Base-by-base conservation (phyloP, 495 filamentous ascomycete genomes). In the Aspergillus saccharolyticus region DNA sequence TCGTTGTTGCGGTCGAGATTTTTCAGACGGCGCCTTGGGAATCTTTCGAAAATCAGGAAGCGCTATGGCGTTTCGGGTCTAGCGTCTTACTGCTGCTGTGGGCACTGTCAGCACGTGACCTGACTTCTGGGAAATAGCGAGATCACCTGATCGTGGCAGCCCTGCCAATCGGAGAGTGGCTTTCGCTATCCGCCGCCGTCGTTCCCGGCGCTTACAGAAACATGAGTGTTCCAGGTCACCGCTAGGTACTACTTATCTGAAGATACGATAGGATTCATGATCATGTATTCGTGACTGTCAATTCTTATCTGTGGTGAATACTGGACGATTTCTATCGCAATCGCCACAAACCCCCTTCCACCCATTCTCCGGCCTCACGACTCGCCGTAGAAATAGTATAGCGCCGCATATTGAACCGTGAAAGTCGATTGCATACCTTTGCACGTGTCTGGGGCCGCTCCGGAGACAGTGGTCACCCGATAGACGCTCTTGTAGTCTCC, bases 391-490 rank as follows among this genome's bases (percentile, higher is more conserved):
- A 82, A 73, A 60, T 74, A 82, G 49, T 91, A 97, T 77, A 90
- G 84, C 8, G 93, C 84, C 14, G 89, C 78, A 72, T 98, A 98
- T 67, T 90, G 76, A 33, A 95, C 81, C 50, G 83, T 69, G 60
- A 98, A 92, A 5, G 64, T 52, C 25, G 73, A 70, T 1, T 77
- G 69, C 78, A 83, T 76, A 1, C 85, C 87, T 42, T 82, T 65
- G 69, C 94, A 98, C 0, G 83, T 91, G 39, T 79, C 73, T 0
- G 94, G 91, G 0, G 89, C 66, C n/a, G 75, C 78, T 17, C 94
- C 94, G 10, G 90, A 90, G 2, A 85, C 90, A 1, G 94, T 98
- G 64, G 90, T 78, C 16, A 97, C 74, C n/a, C 94, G 80, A 66
- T 94, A 97, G 8, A 93, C 85, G 64, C 89, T 81, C 71, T 86